A percentile compares a stretch with the other conserved stretches of the same genome.
Conservation (phyloP, 2,329 filamentous ascomycete species). For the Sclerotinia nivalis region DNA sequence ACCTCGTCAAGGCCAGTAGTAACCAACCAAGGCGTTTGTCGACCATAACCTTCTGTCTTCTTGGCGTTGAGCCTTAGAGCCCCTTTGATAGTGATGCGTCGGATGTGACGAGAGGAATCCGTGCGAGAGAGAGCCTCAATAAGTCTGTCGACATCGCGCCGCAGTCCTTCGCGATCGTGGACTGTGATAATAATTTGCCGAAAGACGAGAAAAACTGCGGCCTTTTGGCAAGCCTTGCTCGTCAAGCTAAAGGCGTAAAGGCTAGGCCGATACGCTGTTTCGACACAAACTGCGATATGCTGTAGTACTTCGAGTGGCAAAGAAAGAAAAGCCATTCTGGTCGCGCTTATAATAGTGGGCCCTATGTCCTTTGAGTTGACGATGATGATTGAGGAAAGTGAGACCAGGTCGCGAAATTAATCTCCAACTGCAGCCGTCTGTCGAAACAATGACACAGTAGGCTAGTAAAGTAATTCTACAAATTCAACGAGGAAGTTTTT, state of each 20-base stretch:
- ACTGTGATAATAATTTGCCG: conserved; percentile 3
- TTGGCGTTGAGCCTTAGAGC: conserved; percentile 18
- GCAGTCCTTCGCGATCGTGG: conserved; percentile 1
- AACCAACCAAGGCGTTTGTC: background rate
- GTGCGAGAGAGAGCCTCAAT: conserved; percentile 1
- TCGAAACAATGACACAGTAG: background rate
- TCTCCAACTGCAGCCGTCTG: conserved; percentile 1
- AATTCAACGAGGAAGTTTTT: conserved; percentile 1
- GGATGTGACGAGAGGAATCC: conserved; percentile 20
- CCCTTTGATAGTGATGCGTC: conserved; percentile 25
- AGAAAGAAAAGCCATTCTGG: background rate
- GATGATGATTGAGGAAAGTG: conserved; percentile 6
- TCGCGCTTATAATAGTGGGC: background rate
- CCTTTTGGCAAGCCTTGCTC: background rate
- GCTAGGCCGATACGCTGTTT: background rate
- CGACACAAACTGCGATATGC: conserved; percentile 4
- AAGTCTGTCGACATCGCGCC: conserved; percentile 4
- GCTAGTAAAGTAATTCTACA: background rate
- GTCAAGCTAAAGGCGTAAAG: conserved; percentile 10
- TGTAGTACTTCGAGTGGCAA: background rate
- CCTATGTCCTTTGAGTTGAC: background rate
- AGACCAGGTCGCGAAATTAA: conserved; percentile 7
- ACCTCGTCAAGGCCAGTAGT: conserved; percentile 22
- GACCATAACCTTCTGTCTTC: conserved; percentile 15
- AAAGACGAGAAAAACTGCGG: conserved; percentile 2